phyloP scores from a whole-genome alignment of 768 basidiomycete genomes.

The Grammothele lineata region DNA sequence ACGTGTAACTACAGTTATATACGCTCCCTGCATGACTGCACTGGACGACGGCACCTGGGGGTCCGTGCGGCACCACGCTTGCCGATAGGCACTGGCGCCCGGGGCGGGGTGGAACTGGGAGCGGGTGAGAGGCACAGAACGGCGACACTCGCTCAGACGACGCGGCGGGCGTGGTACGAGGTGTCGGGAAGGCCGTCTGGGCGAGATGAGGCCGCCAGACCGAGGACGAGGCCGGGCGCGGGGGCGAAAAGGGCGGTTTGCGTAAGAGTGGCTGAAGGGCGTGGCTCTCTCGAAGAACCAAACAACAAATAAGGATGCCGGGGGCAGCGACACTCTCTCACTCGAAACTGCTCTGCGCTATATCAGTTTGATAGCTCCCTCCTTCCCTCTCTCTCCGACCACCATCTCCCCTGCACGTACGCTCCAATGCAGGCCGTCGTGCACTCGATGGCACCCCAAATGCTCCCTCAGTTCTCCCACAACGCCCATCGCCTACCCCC shows the following conservation, averaged over 20 bases:
- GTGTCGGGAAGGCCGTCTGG: background rate
- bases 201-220: background rate
- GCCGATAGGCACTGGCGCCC: background rate
- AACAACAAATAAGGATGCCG: conserved; percentile 29
- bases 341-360: conserved; percentile 25
- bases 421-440: conserved; percentile 70
- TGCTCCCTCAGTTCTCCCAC: conserved; percentile 62
- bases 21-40: background rate
- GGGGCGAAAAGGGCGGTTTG: conserved; percentile 18
- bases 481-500: conserved; percentile 43
- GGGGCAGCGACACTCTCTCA: conserved; percentile 27
- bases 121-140: background rate
- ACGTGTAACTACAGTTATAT: conserved; percentile 7
- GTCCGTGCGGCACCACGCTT: no score
- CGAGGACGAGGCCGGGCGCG: conserved; percentile 6
- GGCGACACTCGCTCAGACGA: no score
- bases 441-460: conserved; percentile 56
- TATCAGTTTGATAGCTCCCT: conserved; percentile 27
- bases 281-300: conserved; percentile 25
- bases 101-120: background rate
- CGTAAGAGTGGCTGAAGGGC: conserved; percentile 24
- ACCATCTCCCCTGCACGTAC: conserved; percentile 50
- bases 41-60: background rate
- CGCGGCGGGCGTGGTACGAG: background rate
- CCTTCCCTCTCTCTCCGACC: conserved; percentile 30